Base-by-base conservation (phyloP, 2,329 filamentous ascomycete genomes). In the Saccharata proteae region DNA sequence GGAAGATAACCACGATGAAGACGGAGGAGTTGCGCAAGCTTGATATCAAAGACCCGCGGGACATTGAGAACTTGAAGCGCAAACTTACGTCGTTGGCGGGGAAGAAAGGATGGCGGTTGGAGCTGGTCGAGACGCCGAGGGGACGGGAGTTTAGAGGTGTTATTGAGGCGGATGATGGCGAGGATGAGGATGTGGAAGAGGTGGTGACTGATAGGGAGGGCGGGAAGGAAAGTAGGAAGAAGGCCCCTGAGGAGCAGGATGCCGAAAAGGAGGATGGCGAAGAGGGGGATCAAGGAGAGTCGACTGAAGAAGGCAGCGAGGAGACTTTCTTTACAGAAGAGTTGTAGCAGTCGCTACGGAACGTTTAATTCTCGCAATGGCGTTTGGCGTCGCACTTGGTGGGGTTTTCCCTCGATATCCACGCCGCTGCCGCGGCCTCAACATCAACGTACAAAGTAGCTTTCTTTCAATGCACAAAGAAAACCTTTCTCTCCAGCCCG, bases 21-120 rank as follows among this genome's bases (percentile, higher is more conserved):
- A 67, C 74, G 16, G 72, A 77, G 20, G 75, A 86, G 39, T 61
- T 92, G 21, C 70, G 75, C 46, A 69, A 72, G 44, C 58, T 82
- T 26, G 72, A 79, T 10, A 61, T 88, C 17, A 30, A 39, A 6
- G 69, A 77, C 32, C 69, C 70, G 0, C 67, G 77, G 27, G 65
- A 76, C 25, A 64, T 93, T 3, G 75, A 86, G 43, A 65, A 74
- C 26, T 62, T 93, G 49, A 70, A 70, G 44, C 67, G 74, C 39
- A 64, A 81, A 47, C 56, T 93, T 36, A 67, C 80, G 48, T 69
- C 74, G 44, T 49, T 80, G 23, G 81, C 82, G 0, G 71, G 74
- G 3, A 74, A 77, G 6, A 71, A 75, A 41, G 74, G 74, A 11
- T 93, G 85, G 84, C 80, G 76, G 45, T 61, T 93, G 37, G 81